These are phyloP conservation scores for Cucurbita pepo DNA, from an alignment of 306 rosid genomes.

Conservation along the genomic window DNA sequence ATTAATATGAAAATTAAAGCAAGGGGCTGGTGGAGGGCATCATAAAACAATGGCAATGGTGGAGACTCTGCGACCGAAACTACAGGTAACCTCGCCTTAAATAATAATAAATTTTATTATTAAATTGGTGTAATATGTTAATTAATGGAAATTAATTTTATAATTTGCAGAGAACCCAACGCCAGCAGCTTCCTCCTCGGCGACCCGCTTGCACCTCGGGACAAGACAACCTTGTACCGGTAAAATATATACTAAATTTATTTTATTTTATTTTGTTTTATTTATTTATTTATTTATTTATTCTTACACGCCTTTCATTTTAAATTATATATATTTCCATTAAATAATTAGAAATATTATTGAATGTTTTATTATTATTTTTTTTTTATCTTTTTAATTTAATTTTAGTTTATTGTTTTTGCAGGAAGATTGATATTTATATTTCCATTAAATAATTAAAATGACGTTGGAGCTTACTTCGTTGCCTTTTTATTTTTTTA, in stretches of 20 bases:
- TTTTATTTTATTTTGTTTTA: too few species aligned
- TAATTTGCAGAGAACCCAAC: constrained; percentile 64
- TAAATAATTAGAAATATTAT: too few species aligned
- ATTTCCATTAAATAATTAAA: too few species aligned
- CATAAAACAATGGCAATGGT: constrained; percentile 52
- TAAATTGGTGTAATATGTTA: not conserved
- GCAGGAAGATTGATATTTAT: not conserved
- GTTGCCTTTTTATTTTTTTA: too few species aligned
- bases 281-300: too few species aligned
- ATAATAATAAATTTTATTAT: too few species aligned
- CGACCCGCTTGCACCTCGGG: constrained; percentile 76
- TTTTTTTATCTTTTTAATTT: not conserved
- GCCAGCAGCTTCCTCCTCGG: constrained; percentile 82
- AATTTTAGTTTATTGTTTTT: not conserved
- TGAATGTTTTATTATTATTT: not conserved
- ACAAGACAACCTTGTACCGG: constrained; percentile 21
- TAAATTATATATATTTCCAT: too few species aligned
- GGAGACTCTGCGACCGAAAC: constrained; percentile 69
- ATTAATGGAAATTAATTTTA: not conserved
- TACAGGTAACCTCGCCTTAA: constrained; percentile 27
- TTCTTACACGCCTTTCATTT: too few species aligned
- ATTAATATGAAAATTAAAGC: constrained; percentile 25
- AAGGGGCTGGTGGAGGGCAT: constrained; percentile 60
- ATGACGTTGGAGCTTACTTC: not conserved
- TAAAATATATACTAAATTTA: not conserved